These are phyloP conservation scores for Naganishia friedmannii DNA, from an alignment of 768 basidiomycete genomes.

Conservation along the genomic window DNA sequence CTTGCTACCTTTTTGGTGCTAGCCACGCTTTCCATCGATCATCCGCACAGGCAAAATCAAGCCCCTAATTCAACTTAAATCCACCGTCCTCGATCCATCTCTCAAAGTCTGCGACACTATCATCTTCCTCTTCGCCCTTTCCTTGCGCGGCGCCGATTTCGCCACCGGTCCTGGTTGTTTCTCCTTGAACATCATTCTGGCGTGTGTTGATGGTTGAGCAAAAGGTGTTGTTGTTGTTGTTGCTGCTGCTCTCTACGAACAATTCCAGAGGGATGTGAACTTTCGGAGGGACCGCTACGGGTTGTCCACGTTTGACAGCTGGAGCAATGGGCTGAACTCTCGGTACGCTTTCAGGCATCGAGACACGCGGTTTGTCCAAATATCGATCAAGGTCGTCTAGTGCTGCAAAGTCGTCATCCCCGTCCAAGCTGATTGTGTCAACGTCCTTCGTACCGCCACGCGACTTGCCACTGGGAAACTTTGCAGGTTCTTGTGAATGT, in stretches of 20 bases:
- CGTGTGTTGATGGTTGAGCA: background rate
- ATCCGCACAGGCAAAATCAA: background rate
- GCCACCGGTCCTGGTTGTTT: background rate
- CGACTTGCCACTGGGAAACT: background rate
- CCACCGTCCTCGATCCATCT: slow-evolving; percentile 15
- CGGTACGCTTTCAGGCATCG: background rate
- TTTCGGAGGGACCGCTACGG: background rate
- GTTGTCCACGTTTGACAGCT: background rate
- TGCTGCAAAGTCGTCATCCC: background rate
- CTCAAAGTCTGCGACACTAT: slow-evolving; percentile 25
- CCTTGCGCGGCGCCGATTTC: background rate
- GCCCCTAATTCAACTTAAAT: background rate
- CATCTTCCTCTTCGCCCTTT: background rate
- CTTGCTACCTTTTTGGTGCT: no score
- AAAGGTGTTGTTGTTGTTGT: background rate
- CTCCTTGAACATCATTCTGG: background rate
- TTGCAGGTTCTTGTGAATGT: background rate
- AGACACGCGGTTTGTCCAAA: background rate
- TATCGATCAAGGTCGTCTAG: background rate
- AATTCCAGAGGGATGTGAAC: background rate
- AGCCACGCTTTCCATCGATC: no score
- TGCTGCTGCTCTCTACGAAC: background rate
- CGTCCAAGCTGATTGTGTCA: background rate
- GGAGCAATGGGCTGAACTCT: background rate
- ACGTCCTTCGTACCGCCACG: background rate